A percentile compares a stretch with the other conserved stretches of the same genome.
phyloP scores from a whole-genome alignment of 306 rosid genomes.

The Pachyrhizus erosus region DNA sequence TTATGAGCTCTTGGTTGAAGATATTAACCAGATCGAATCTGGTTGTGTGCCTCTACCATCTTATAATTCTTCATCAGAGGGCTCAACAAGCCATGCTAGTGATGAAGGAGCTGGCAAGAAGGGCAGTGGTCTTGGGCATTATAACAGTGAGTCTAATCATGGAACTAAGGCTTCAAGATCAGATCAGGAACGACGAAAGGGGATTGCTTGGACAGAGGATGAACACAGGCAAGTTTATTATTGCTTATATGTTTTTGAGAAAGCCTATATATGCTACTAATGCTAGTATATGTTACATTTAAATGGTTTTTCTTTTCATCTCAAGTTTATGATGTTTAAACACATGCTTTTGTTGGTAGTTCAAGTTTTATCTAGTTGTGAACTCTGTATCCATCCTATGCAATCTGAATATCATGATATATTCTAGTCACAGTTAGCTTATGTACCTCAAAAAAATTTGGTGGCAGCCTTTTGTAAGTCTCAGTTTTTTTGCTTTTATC shows the following conservation, averaged over 20 bases:
- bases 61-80: conserved; percentile 82
- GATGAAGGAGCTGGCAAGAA: conserved; percentile 84
- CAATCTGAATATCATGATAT: conserved; percentile 34
- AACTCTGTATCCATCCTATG: conserved; percentile 30
- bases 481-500: background rate
- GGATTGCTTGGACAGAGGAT: conserved; percentile 98
- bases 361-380: conserved; percentile 19
- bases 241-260: conserved; percentile 21
- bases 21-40: conserved; percentile 79
- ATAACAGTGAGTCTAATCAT: conserved; percentile 68
- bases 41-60: conserved; percentile 86
- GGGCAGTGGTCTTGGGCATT: conserved; percentile 57
- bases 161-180: conserved; percentile 87
- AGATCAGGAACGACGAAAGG: conserved; percentile 97
- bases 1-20: conserved; percentile 83
- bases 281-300: conserved; percentile 29
- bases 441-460: background rate
- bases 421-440: conserved; percentile 31
- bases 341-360: conserved; percentile 23
- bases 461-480: conserved; percentile 18
- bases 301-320: conserved; percentile 18
- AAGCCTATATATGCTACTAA: conserved; percentile 11
- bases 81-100: conserved; percentile 72
- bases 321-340: conserved; percentile 5
- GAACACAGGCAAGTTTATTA: conserved; percentile 81